These are phyloP conservation scores for Psidium guajava DNA, from an alignment of 345 rosid species.

Conservation along the genomic window DNA sequence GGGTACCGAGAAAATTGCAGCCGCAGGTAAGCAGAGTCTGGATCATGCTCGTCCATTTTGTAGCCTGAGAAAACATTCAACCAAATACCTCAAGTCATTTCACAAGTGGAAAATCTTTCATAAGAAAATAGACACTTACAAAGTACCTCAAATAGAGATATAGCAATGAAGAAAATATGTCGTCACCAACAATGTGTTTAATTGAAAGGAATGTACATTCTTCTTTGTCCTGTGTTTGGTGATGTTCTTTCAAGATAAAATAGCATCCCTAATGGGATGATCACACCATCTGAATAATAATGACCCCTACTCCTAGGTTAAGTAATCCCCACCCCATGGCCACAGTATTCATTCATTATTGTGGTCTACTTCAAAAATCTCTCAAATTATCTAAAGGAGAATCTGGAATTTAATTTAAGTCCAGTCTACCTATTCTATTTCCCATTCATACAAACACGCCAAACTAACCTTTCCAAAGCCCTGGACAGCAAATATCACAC, in stretches of 20 bases:
- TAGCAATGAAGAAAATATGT: not conserved
- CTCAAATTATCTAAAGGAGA: not conserved
- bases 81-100: not conserved
- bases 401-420: not conserved
- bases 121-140: not conserved
- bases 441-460: not conserved
- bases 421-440: not conserved
- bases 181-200: not conserved
- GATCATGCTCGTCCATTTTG: constrained; percentile 62
- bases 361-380: not conserved
- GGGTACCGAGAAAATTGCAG: constrained; percentile 67
- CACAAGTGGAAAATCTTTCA: not conserved
- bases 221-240: not conserved
- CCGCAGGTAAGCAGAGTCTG: constrained; percentile 55
- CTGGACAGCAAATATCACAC: not conserved
- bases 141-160: not conserved
- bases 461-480: not conserved
- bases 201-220: not conserved
- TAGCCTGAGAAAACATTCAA: constrained; percentile 32
- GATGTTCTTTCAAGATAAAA: not conserved
- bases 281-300: not conserved
- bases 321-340: not conserved
- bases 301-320: not conserved
- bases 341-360: not conserved
- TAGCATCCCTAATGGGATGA: not conserved